These are phyloP conservation scores for Kitagawia praeruptora DNA, from an alignment of 129 eudicot genomes.

Conservation along the genomic window DNA sequence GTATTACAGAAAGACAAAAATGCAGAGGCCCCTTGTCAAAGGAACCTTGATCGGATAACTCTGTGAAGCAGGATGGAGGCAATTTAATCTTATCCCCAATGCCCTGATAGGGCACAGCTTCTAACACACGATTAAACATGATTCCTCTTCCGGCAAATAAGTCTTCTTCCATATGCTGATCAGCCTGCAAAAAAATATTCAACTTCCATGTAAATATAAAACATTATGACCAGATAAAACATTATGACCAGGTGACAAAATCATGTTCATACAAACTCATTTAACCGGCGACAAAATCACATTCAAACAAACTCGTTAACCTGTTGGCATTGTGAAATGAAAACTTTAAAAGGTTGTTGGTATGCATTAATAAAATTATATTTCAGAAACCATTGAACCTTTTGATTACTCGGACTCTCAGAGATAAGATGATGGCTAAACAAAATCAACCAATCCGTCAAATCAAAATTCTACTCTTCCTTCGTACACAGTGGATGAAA, in stretches of 20 bases:
- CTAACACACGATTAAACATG: slow-evolving; percentile 46
- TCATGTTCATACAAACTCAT: background rate
- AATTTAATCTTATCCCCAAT: slow-evolving; percentile 79
- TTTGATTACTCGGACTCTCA: background rate
- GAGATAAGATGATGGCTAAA: too few species aligned
- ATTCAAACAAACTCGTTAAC: background rate
- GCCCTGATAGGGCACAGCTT: slow-evolving; percentile 69
- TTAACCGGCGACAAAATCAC: background rate
- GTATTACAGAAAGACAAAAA: slow-evolving; percentile 49
- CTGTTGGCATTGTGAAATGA: background rate
- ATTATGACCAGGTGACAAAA: background rate
- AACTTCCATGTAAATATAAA: background rate
- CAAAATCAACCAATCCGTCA: background rate
- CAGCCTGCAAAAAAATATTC: slow-evolving; percentile 37
- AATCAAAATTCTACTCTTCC: too few species aligned
- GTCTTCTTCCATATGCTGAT: slow-evolving; percentile 65
- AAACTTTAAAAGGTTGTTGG: background rate
- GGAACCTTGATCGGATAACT: slow-evolving; percentile 74
- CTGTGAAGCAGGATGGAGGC: slow-evolving; percentile 80
- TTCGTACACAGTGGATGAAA: background rate
- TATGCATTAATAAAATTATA: background rate
- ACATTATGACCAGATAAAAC: background rate
- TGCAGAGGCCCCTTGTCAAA: slow-evolving; percentile 94
- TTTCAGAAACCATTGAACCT: background rate
- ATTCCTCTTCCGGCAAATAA: slow-evolving; percentile 70